Evolutionary conservation across 176 grass and related monocot species (phyloP), one percentile per base, ranked within the genome.

Genomic region (Oryza punctata): DNA sequence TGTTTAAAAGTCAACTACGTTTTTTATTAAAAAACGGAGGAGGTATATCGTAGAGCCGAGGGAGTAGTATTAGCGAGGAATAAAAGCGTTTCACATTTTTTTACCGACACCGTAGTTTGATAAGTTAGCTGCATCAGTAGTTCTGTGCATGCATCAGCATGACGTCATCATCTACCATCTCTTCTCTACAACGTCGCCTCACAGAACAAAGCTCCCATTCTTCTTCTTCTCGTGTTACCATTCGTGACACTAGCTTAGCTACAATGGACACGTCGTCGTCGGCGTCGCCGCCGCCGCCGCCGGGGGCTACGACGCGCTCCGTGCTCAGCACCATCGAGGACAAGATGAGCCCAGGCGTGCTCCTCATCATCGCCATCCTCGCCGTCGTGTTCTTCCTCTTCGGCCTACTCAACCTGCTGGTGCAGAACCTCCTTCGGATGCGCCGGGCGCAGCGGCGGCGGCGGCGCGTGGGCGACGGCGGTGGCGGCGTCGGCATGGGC

Each of bases 331-430:
- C 72, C 12, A 85, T 89, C 12, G 76, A 91, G 45, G 81, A 79
- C 71, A 97, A 87, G 92, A 79, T 97, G 23, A 97, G 44, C 63
- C 92, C 92, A 0, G 90, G 90, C 54, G 77, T 95, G 25, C 86
- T 98, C 25, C 67, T 98, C 35, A 37, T 98, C 63, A 86, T 98
- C 16, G 87, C 90, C 54, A 89, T 93, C 82, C 79, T 98, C 0
- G 92, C 92, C 27, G 65, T 93, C 45, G 92, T 98, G 76, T 90
- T 94, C 86, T 95, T 98, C 92, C 86, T 95, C 91, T 67, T 88
- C 5, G 95, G 90, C 21, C 44, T 95, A 16, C 91, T 95, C 67
- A 88, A 93, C 89, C 82, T 95, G 52, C 91, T 98, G 0, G 67
- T 93, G 10, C 88, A 86, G 73, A 86, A 82, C 84, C 37, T 86